Evolutionary conservation across 441 rosid species (phyloP), one percentile per base, ranked within the genome.

Genomic region (Croton setiger): DNA sequence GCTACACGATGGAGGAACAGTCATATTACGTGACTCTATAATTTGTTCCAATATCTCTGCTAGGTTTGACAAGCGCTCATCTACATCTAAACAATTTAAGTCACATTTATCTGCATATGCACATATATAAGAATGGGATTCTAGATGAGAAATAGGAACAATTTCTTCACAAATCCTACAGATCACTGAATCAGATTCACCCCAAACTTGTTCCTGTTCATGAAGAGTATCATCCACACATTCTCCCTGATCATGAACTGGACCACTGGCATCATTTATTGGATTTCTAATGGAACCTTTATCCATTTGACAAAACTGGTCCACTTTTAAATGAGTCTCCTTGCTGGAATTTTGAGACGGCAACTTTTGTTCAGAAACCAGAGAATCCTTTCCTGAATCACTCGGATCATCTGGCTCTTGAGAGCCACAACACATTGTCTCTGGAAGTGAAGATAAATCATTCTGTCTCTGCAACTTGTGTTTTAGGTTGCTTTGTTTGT

Each of bases 91-190:
- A 84, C 87, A 82, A 77, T 83, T 84, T 72, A 80, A 70, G 63
- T 88, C 93, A 76, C 96, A 91, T 80, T 87, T 88, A 71, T 89
- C 97, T 66, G 97, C 92, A 72, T 87, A 89, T 73, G 95, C 96
- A 69, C 97, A 91, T 75, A 91, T 86, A 78, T 87, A 89, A 57
- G 97, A 91, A 76, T 91, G 97, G 37, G 89, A 81, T 78, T 91
- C 96, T 73, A 91, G 81, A 76, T 85, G 86, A 64, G 81, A 82
- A 72, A 86, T 82, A 67, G 96, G 85, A 75, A 89, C 96, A 75
- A 72, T 81, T 76, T 87, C 90, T 87, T 91, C 97, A 45, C 96
- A 91, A 80, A 91, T 91, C 74, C 97, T 79, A 77, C 93, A 87
- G 66, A 91, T 83, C 72, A 82, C 90, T 54, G 74, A 81, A 74